These are phyloP conservation scores for Hypoxylon intermedium DNA, from an alignment of 495 filamentous ascomycete species.

Conservation along the genomic window DNA sequence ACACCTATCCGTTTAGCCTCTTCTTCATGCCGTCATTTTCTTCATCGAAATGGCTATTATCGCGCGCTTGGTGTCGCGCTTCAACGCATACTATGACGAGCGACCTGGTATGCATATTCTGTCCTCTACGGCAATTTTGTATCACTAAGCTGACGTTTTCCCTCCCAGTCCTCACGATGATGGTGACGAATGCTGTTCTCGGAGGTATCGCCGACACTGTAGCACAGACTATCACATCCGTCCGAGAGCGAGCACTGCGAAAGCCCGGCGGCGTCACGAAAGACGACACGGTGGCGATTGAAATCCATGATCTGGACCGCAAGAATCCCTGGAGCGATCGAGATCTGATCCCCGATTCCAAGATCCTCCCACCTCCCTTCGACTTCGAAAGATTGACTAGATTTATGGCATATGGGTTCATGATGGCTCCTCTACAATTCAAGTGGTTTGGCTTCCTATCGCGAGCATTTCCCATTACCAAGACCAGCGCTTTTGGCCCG, in stretches of 20 bases:
- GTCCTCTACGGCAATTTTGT: constrained; percentile 4
- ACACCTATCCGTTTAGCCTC: constrained; percentile 64
- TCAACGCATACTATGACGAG: constrained; percentile 89
- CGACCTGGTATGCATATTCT: constrained; percentile 69
- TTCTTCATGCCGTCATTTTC: constrained; percentile 85
- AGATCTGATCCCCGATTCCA: constrained; percentile 72
- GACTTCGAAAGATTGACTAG: constrained; percentile 92
- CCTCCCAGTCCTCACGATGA: constrained; percentile 84
- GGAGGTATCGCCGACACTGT: constrained; percentile 95
- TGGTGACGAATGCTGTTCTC: constrained; percentile 95
- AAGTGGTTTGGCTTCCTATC: constrained; percentile 93
- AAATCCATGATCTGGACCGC: constrained; percentile 87
- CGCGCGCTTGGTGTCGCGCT: constrained; percentile 80
- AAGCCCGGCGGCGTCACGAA: constrained; percentile 61
- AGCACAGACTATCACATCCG: constrained; percentile 88
- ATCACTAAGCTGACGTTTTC: constrained; percentile 7
- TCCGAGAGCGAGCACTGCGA: constrained; percentile 70
- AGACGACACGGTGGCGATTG: constrained; percentile 80
- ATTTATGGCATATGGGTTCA: constrained; percentile 96
- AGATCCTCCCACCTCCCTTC: constrained; percentile 76
- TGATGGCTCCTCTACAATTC: constrained; percentile 95
- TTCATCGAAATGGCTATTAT: constrained; percentile 87
- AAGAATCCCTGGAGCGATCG: constrained; percentile 73
- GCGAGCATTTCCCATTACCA: constrained; percentile 82
- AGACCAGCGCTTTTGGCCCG: constrained; percentile 72